These are phyloP conservation scores for Sporisorium scitamineum DNA, from an alignment of 1,284 basidiomycete genomes.

Conservation along the genomic window DNA sequence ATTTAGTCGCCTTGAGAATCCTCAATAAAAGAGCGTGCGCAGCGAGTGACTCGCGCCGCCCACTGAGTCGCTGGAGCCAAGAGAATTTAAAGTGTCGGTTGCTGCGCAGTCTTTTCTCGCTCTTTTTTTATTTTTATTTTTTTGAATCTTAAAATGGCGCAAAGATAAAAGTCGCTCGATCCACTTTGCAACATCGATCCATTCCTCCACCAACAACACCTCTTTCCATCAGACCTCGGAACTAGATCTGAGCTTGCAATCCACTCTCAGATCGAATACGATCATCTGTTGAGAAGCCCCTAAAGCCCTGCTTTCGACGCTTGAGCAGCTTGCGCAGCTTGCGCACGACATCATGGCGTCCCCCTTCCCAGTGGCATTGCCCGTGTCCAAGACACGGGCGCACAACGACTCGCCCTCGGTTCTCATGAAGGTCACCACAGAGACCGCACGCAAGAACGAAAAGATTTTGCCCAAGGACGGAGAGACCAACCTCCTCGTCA, in stretches of 20 bases:
- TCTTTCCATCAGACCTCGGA: not conserved
- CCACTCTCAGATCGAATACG: not conserved
- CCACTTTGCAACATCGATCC: not conserved
- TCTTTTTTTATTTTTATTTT: no score
- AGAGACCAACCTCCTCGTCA: constrained; percentile 78
- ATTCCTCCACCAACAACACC: not conserved
- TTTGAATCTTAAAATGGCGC: not conserved
- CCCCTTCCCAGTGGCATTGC: constrained; percentile 62
- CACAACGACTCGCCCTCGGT: constrained; percentile 49
- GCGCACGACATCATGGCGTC: constrained; percentile 62
- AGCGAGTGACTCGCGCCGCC: not conserved
- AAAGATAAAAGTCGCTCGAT: not conserved
- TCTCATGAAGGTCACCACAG: constrained; percentile 62
- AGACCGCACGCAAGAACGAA: constrained; percentile 46
- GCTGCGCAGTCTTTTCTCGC: not conserved
- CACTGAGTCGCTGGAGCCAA: no score
- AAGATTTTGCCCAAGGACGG: constrained; percentile 62
- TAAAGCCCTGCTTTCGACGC: constrained; percentile 4
- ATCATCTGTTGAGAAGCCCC: not conserved
- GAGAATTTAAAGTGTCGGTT: not conserved
- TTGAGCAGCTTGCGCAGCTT: constrained; percentile 20
- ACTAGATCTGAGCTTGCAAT: not conserved
- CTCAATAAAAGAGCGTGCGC: not conserved
- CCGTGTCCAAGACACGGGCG: constrained; percentile 46
- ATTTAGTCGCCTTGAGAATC: not conserved